phyloP scores from a whole-genome alignment of 129 eudicot genomes.

The Saussurea involucrata region DNA sequence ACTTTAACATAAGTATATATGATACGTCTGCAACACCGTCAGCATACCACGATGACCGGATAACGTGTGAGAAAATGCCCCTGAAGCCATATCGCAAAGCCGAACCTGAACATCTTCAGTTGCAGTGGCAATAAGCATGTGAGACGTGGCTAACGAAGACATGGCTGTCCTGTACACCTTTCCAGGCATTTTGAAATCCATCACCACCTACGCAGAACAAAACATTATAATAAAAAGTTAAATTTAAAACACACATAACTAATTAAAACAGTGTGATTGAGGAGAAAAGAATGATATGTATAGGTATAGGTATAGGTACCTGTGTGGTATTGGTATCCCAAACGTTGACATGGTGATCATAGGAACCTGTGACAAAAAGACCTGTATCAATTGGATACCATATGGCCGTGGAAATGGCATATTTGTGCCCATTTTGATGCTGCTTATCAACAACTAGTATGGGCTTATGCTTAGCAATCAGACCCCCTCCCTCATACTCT shows the following conservation, averaged over 20 bases:
- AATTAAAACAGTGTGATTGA: not conserved
- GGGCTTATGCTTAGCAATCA: constrained; percentile 70
- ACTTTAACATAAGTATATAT: constrained; percentile 5
- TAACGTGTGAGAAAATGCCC: constrained; percentile 97
- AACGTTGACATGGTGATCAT: constrained; percentile 86
- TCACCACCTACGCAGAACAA: constrained; percentile 38
- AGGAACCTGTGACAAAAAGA: constrained; percentile 87
- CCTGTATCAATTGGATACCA: constrained; percentile 99
- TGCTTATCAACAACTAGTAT: constrained; percentile 71
- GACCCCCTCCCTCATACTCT: constrained; percentile 67
- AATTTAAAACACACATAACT: not conserved
- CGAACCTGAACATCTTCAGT: constrained; percentile 99
- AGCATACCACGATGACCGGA: constrained; percentile 99
- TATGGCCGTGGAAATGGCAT: constrained; percentile 84
- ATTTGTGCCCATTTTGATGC: constrained; percentile 80
- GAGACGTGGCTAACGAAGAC: constrained; percentile 88
- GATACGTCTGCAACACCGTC: constrained; percentile 14
- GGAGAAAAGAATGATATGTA: not conserved
- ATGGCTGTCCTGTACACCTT: constrained; percentile 92
- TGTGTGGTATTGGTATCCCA: constrained; percentile 97
- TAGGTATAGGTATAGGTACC: no score
- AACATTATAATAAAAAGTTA: not conserved
- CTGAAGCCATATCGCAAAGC: constrained; percentile 92
- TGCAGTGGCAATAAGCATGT: constrained; percentile 94
- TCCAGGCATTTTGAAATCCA: constrained; percentile 98